Percentiles rank a stretch among this genome's conserved stretches.
Conservation (phyloP, 169 alveolate genomes). For the Perkinsus marinus region DNA sequence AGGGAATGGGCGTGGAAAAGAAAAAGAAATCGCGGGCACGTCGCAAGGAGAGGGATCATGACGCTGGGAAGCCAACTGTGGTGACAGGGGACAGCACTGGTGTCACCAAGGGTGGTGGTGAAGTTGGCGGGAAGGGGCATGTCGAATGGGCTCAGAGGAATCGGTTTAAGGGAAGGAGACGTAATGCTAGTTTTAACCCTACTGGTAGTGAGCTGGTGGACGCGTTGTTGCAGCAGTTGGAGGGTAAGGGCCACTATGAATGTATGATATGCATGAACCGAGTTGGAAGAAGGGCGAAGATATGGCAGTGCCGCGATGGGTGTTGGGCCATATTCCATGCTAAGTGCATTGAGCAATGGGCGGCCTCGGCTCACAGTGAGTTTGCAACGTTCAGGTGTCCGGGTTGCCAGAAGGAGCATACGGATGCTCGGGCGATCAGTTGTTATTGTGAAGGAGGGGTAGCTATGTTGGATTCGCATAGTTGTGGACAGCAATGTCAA, state of each 20-base stretch:
- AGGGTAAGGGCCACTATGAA: slow-evolving; percentile 36
- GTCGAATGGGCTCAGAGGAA: neutral
- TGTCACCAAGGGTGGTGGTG: neutral
- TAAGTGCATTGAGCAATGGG: neutral
- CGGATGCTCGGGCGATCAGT: neutral
- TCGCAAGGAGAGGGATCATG: neutral
- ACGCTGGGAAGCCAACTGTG: neutral
- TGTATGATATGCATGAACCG: slow-evolving; percentile 54
- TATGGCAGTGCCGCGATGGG: slow-evolving; percentile 50
- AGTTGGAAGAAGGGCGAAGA: slow-evolving; percentile 36
- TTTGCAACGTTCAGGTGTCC: neutral
- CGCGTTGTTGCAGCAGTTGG: neutral
- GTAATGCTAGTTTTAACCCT: neutral
- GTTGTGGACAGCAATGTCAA: slow-evolving; percentile 51
- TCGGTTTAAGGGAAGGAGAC: neutral
- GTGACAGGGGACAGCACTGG: neutral
- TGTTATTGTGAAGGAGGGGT: neutral
- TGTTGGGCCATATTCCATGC: neutral
- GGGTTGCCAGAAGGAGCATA: neutral
- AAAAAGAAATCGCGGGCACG: neutral
- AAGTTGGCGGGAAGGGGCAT: neutral
- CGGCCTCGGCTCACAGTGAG: neutral
- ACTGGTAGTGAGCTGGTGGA: neutral
- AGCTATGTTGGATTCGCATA: slow-evolving; percentile 15
- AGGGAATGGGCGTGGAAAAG: neutral